Percentiles rank a stretch among this genome's conserved stretches.
These are phyloP conservation scores for Xylaria sp. DNA, from an alignment of 2,329 filamentous ascomycete genomes.

Conservation along the genomic window DNA sequence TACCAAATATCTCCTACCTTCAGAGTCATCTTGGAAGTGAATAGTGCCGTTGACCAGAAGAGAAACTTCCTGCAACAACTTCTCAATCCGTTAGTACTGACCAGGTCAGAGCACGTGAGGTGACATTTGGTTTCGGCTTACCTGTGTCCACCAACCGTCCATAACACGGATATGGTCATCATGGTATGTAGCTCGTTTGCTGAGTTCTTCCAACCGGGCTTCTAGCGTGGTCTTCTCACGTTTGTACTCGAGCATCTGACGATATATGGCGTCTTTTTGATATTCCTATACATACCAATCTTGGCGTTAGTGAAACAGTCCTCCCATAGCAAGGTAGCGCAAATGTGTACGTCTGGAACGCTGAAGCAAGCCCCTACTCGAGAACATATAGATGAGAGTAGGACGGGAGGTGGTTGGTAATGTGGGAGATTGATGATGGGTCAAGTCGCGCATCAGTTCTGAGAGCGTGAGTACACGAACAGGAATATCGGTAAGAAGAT, in stretches of 20 bases:
- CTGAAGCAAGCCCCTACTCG: slow-evolving; percentile 43
- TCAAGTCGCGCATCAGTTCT: slow-evolving; percentile 50
- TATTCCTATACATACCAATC: slow-evolving; percentile 72
- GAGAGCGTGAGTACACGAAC: slow-evolving; percentile 51
- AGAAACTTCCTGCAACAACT: slow-evolving; percentile 74
- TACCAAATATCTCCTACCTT: slow-evolving; percentile 51
- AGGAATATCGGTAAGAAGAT: slow-evolving; percentile 40
- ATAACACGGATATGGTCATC: slow-evolving; percentile 92
- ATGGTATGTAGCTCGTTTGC: slow-evolving; percentile 82
- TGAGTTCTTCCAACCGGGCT: slow-evolving; percentile 80
- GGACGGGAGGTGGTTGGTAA: slow-evolving; percentile 39
- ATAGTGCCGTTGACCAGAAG: slow-evolving; percentile 65
- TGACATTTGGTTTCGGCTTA: slow-evolving; percentile 58
- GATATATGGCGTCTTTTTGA: slow-evolving; percentile 95
- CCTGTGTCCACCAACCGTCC: slow-evolving; percentile 95
- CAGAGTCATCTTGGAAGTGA: slow-evolving; percentile 56
- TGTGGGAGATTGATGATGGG: slow-evolving; percentile 45
- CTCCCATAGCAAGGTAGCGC: slow-evolving; percentile 41
- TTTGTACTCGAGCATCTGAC: slow-evolving; percentile 98
- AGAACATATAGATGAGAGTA: slow-evolving; percentile 42
- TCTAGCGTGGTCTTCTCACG: slow-evolving; percentile 87
- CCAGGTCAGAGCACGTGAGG: background rate
- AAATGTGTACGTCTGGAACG: slow-evolving; percentile 45
- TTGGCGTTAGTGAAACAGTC: slow-evolving; percentile 51
- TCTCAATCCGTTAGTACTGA: slow-evolving; percentile 30